Percentiles rank a stretch among this genome's conserved stretches.
Evolutionary conservation across 2,329 filamentous ascomycete genomes (phyloP).

Genomic region (Allantophomopsis lycopodina): DNA sequence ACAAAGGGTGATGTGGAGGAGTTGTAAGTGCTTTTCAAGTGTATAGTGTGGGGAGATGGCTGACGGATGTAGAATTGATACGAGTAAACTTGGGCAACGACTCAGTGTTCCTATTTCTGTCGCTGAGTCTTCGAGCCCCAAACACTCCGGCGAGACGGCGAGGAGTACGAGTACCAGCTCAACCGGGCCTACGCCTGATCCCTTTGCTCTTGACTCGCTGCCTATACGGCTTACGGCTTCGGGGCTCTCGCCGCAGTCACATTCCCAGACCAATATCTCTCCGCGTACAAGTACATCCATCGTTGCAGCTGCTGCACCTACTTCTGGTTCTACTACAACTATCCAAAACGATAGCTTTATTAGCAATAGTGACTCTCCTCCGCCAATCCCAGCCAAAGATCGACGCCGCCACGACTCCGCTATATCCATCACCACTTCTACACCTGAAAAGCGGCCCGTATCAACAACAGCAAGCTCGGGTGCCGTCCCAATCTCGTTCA

Average conservation of each 20-base stretch:
- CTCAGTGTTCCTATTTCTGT: no score
- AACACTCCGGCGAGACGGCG: neutral
- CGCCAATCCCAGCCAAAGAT: no score
- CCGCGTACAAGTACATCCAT: no score
- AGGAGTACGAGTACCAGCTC: neutral
- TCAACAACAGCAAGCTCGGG: no score
- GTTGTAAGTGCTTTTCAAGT: slow-evolving; percentile 21
- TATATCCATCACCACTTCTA: no score
- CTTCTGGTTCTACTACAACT: neutral
- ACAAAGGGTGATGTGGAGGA: slow-evolving; percentile 42
- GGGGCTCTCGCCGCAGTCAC: neutral
- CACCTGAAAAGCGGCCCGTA: no score
- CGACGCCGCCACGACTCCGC: no score
- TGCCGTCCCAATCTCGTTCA: no score
- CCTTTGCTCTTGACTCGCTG: neutral
- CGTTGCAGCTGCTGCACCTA: no score
- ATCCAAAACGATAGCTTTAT: neutral
- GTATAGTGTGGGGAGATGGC: slow-evolving; percentile 6
- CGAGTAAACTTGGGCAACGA: neutral
- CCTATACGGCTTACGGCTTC: neutral
- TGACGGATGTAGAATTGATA: neutral
- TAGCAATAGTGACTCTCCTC: no score
- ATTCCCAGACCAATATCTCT: no score
- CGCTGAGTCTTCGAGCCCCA: no score
- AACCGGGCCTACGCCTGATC: neutral